phyloP scores from a whole-genome alignment of 2,329 filamentous ascomycete species.

The Aspergillus bombycis region DNA sequence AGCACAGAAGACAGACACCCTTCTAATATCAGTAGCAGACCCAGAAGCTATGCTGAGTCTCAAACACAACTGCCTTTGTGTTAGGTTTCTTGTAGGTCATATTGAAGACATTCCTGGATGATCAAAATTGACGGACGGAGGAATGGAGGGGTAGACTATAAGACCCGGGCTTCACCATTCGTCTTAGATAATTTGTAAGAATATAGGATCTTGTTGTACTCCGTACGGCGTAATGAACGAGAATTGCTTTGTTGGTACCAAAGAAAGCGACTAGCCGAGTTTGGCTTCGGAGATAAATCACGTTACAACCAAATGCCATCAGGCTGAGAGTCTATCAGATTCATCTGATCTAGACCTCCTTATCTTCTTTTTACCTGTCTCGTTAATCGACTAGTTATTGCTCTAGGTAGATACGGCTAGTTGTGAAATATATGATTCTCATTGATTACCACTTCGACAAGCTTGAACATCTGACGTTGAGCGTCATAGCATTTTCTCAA shows the following conservation, averaged over 20 bases:
- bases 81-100: too few species aligned
- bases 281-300: neutral
- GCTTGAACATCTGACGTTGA: neutral
- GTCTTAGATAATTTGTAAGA: too few species aligned
- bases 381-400: neutral
- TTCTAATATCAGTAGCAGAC: neutral
- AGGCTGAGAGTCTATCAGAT: neutral
- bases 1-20: neutral
- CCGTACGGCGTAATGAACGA: too few species aligned
- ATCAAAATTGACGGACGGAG: too few species aligned
- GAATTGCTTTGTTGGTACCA: neutral
- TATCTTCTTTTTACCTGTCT: neutral
- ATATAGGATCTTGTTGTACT: too few species aligned
- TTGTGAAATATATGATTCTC: neutral
- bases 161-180: too few species aligned
- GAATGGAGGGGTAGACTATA: too few species aligned
- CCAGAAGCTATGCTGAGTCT: too few species aligned
- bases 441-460: neutral
- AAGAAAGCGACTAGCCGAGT: neutral
- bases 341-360: neutral
- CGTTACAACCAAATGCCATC: neutral
- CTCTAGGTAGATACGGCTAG: neutral
- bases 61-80: too few species aligned
- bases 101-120: too few species aligned
- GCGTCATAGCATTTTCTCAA: neutral